These are phyloP conservation scores for Alternaria consortialis DNA, from an alignment of 2,329 filamentous ascomycete species.

Conservation along the genomic window DNA sequence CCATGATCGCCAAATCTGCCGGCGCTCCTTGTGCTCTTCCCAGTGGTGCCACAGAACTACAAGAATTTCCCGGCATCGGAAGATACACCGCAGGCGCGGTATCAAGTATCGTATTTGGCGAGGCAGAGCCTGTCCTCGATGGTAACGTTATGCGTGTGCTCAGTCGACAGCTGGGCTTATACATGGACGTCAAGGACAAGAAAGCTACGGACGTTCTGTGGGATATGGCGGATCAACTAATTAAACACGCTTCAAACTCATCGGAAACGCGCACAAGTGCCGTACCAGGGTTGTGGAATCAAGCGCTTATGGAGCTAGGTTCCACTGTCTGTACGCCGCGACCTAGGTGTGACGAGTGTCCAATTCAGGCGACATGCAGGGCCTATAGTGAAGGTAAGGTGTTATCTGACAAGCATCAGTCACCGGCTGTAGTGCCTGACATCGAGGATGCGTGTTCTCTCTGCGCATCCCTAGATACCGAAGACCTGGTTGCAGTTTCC, in stretches of 20 bases:
- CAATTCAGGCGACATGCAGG: slow-evolving; percentile 44
- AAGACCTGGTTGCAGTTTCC: slow-evolving; percentile 36
- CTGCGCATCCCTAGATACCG: slow-evolving; percentile 41
- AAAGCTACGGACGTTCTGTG: slow-evolving; percentile 65
- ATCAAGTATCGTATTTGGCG: slow-evolving; percentile 69
- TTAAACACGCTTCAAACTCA: slow-evolving; percentile 58
- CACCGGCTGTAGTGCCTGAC: slow-evolving; percentile 24
- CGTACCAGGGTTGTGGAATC: slow-evolving; percentile 68
- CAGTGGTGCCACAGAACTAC: slow-evolving; percentile 55
- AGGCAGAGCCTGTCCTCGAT: slow-evolving; percentile 68
- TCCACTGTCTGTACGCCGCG: slow-evolving; percentile 69
- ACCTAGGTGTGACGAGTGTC: slow-evolving; percentile 61
- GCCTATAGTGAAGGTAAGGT: slow-evolving; percentile 44
- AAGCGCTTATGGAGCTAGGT: slow-evolving; percentile 72
- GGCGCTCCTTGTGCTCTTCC: slow-evolving; percentile 62
- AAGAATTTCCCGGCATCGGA: slow-evolving; percentile 67
- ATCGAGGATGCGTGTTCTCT: slow-evolving; percentile 45
- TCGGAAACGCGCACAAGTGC: slow-evolving; percentile 54
- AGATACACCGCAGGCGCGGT: slow-evolving; percentile 71
- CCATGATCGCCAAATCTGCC: slow-evolving; percentile 53
- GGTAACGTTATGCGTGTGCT: slow-evolving; percentile 70
- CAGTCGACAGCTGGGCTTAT: slow-evolving; percentile 67
- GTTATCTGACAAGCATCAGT: slow-evolving; percentile 27
- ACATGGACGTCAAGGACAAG: slow-evolving; percentile 66
- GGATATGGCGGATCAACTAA: slow-evolving; percentile 66